Evolutionary conservation across 495 filamentous ascomycete genomes (phyloP), one percentile per base, ranked within the genome.

Genomic region (Aspergillus ostianus): DNA sequence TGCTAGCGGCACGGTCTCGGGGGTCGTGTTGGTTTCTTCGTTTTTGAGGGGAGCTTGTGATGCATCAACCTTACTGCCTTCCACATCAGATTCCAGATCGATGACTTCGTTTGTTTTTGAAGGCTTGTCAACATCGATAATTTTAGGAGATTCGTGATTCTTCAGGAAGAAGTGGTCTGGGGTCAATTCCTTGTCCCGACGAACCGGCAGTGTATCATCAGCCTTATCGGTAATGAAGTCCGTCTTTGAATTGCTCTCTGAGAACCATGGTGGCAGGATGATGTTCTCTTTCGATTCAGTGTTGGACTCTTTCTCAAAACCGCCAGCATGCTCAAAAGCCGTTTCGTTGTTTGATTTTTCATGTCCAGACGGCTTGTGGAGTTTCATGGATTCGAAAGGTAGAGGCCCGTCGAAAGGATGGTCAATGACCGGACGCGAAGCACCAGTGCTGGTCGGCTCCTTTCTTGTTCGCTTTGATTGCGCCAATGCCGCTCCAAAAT

Each of bases 211-310:
- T 20, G 62, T 55, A 29, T 70, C 68, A 46, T 74, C 64, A 26
- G 59, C 52, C 47, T 60, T 47, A 63, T 80, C 75, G 1, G 62
- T 17, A 32, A 75, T 70, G 50, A 79, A 80, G 8, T 74, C 70
- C 8, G 65, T 51, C 30, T 70, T 67, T 8, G 63, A 46, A 30
- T 60, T 64, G 4, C 63, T 67, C 3, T 66, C 71, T 21, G 80
- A 78, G 66, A 98, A 90, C 94, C 94, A 98, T 5, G 94, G 93
- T 1, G 94, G 94, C 30, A 97, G 69, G 13, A 87, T 86, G 44
- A 78, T 77, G 0, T 82, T 72, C 4, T 81, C 74, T 58, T 88
- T 81, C 20, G 82, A 72, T 19, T 79, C 64, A n/a, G 75, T 66
- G 7, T 62, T 29, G 10, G 69, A 47, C 26, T 82, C 78, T 62